A percentile compares a stretch with the other conserved stretches of the same genome.
These are phyloP conservation scores for Ophiocordyceps camponoti-saundersi DNA, from an alignment of 2,329 filamentous ascomycete species.

Conservation along the genomic window DNA sequence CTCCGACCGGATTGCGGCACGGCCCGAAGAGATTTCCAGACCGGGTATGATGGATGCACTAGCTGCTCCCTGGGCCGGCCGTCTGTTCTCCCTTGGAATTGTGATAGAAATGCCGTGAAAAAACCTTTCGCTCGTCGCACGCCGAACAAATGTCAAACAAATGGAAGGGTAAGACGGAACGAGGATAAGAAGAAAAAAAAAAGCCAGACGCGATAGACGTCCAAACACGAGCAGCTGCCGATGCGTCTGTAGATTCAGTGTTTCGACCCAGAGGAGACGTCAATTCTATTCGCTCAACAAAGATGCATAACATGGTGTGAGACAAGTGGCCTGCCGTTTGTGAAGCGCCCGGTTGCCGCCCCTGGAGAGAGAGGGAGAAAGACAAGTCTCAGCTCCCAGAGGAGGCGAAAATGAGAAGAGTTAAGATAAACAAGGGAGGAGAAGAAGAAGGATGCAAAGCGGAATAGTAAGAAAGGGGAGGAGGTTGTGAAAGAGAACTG, in stretches of 20 bases:
- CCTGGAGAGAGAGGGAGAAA: neutral
- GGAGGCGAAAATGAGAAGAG: neutral
- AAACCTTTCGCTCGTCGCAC: too few species aligned
- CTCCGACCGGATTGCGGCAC: neutral
- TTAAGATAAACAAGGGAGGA: neutral
- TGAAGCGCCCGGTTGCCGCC: too few species aligned
- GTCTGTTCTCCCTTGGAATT: neutral
- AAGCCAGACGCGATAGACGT: neutral
- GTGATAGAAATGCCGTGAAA: neutral
- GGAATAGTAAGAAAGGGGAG: neutral
- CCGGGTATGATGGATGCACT: neutral
- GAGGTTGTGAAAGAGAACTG: neutral
- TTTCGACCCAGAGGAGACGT: neutral
- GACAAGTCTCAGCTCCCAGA: neutral
- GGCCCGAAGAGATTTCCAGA: neutral
- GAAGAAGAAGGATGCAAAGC: neutral
- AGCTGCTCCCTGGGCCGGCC: neutral
- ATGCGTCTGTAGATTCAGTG: neutral
- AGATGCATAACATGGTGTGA: neutral
- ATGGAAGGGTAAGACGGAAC: neutral
- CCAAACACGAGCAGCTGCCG: too few species aligned
- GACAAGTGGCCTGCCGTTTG: neutral
- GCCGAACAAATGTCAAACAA: neutral
- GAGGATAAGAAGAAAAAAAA: neutral
- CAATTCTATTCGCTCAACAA: neutral